Evolutionary conservation across 768 basidiomycete genomes (phyloP).

Genomic region (Lanmaoa rubissima): DNA sequence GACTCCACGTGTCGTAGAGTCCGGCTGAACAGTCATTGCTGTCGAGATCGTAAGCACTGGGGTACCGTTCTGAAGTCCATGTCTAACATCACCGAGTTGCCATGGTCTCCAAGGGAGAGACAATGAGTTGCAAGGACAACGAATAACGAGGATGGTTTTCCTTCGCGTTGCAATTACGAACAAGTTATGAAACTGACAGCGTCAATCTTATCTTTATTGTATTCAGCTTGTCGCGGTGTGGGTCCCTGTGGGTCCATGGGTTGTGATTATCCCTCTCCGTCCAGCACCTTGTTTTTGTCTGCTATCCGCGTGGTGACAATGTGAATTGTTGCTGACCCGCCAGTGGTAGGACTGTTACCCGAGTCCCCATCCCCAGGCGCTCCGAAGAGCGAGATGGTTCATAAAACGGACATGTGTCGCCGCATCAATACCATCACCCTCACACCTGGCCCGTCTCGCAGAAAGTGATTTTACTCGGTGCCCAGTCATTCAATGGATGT

Average conservation of each 20-base stretch:
- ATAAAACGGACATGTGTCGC: slow-evolving; percentile 14
- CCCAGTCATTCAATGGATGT: slow-evolving; percentile 10
- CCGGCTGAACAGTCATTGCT: background rate
- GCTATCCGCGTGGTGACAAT: slow-evolving; percentile 8
- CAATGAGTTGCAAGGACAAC: slow-evolving; percentile 14
- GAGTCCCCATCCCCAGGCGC: background rate
- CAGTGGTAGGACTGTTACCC: background rate
- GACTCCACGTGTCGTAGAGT: background rate
- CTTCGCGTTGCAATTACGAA: background rate
- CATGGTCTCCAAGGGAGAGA: slow-evolving; percentile 3
- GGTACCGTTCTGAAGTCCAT: background rate
- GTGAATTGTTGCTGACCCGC: slow-evolving; percentile 1
- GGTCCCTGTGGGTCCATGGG: slow-evolving; percentile 24
- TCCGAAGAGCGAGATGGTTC: background rate
- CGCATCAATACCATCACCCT: background rate
- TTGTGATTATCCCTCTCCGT: background rate
- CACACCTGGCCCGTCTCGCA: background rate
- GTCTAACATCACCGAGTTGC: background rate
- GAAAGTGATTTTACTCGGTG: background rate
- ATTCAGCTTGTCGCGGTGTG: slow-evolving; percentile 13
- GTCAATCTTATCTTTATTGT: slow-evolving; percentile 13
- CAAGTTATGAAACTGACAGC: background rate
- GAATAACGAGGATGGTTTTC: background rate
- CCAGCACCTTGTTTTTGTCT: slow-evolving; percentile 17
- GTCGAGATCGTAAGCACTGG: background rate